phyloP scores from a whole-genome alignment of 225 moss, liverwort and hornwort genomes.

The Straminergon stramineum region DNA sequence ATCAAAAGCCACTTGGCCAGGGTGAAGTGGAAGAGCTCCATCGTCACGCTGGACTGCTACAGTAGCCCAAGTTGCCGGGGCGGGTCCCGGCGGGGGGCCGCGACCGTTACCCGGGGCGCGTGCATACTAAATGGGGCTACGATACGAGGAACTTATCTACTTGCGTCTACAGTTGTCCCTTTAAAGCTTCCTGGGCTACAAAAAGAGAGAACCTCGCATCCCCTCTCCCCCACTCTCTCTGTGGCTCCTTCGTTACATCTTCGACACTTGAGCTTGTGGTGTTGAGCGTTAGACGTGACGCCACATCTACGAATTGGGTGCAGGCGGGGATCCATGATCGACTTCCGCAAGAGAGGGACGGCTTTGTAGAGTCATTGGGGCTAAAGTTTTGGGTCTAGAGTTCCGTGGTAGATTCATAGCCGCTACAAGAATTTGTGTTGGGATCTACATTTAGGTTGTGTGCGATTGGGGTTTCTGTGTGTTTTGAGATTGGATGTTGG shows the following conservation, averaged over 20 bases:
- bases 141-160: constrained; percentile 14
- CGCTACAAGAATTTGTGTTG: not conserved
- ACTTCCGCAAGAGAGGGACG: not conserved
- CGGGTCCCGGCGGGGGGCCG: not conserved
- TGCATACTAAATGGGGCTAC: constrained; percentile 5
- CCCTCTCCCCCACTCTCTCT: not conserved
- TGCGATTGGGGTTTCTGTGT: not conserved
- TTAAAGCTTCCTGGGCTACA: constrained; percentile 7
- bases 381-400: not conserved
- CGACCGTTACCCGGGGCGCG: constrained; percentile 14
- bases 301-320: not conserved
- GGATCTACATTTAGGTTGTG: not conserved
- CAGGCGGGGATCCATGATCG: not conserved
- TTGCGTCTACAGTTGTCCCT: not conserved
- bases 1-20: not conserved
- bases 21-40: not conserved
- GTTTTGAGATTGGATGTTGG: not conserved
- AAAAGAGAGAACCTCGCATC: not conserved
- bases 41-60: not conserved
- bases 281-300: not conserved
- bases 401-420: not conserved
- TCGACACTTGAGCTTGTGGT: not conserved
- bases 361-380: not conserved
- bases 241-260: not conserved
- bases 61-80: constrained; percentile 1